Base-by-base conservation (phyloP, 768 basidiomycete species). In the Chiua virens region DNA sequence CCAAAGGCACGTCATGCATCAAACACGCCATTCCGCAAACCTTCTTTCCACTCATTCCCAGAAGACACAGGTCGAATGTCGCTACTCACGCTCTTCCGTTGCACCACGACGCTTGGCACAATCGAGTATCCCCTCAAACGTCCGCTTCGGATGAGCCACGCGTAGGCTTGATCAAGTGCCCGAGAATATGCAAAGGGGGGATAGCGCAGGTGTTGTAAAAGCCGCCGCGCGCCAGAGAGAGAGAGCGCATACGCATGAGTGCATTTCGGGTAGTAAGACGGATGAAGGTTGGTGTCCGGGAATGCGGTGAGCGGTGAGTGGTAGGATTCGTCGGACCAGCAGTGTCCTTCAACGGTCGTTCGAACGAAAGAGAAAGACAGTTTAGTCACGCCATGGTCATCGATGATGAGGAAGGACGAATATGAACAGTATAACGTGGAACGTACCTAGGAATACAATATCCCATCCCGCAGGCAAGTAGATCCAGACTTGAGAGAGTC, bases 151-250 rank as follows among this genome's bases (percentile, higher is more conserved):
- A 89, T 70, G 14, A 91, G 75, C 85, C 86, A 87, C 5, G 81
- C 74, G 17, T 84, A 70, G 3, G 86, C 88, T 55, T 87, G 86
- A 60, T 91, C 89, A 46, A 90, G 76, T 0, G 87, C 83, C 8
- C 89, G 80, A 15, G 87, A 88, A 59, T 87, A 89, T 0, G 89
- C 87, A 60, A 90, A 90, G 0, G 77, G 78, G 2, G 85, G 75
- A 54, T 86, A 72, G 1, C 74, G 78, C 21, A 89, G 73, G 58
- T 86, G 77, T 14, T 74, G 72, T 2, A 84, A 69, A 17, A 89
- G 71, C n/a, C 79, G 76, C 6, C 77, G 78, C 0, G 87, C 87
- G 21, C 87, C 87, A 1, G 62, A 32, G 47, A 20, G 70, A 70
- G 85, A 85, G 22, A 89, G 69, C 0, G 75, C 82, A 58, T 90